Percentiles rank a stretch among this genome's conserved stretches.
These are phyloP conservation scores for Leccinum pellstonianum DNA, from an alignment of 768 basidiomycete species.

Conservation along the genomic window DNA sequence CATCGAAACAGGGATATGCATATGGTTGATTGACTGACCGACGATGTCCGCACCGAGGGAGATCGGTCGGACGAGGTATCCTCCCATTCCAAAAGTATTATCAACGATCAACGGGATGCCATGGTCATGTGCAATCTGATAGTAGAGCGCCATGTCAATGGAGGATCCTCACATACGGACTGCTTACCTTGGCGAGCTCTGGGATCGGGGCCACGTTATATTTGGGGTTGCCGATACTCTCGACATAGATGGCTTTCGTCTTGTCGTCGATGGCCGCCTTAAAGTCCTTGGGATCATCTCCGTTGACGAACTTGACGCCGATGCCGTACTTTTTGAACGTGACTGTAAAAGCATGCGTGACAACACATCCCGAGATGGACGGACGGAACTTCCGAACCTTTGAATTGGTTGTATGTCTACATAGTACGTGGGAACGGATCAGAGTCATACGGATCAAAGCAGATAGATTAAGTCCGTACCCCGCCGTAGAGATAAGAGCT, in stretches of 20 bases:
- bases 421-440: not conserved
- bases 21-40: constrained; percentile 24
- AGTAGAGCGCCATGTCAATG: not conserved
- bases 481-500: constrained; percentile 61
- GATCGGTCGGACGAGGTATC: constrained; percentile 54
- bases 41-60: constrained; percentile 59
- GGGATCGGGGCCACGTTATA: constrained; percentile 56
- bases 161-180: not conserved
- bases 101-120: constrained; percentile 64
- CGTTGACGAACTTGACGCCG: constrained; percentile 50
- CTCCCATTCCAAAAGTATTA: constrained; percentile 63
- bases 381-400: constrained; percentile 37
- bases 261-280: constrained; percentile 55
- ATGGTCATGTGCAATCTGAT: constrained; percentile 57
- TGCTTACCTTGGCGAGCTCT: constrained; percentile 51
- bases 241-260: constrained; percentile 59
- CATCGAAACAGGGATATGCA: not conserved
- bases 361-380: not conserved
- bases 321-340: constrained; percentile 57
- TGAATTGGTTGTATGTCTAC: constrained; percentile 67
- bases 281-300: constrained; percentile 46
- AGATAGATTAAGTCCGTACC: constrained; percentile 33
- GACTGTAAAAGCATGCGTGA: constrained; percentile 31
- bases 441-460: not conserved
- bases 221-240: constrained; percentile 63